phyloP scores from a whole-genome alignment of 768 basidiomycete genomes.

The Leucogyrophana mollusca region DNA sequence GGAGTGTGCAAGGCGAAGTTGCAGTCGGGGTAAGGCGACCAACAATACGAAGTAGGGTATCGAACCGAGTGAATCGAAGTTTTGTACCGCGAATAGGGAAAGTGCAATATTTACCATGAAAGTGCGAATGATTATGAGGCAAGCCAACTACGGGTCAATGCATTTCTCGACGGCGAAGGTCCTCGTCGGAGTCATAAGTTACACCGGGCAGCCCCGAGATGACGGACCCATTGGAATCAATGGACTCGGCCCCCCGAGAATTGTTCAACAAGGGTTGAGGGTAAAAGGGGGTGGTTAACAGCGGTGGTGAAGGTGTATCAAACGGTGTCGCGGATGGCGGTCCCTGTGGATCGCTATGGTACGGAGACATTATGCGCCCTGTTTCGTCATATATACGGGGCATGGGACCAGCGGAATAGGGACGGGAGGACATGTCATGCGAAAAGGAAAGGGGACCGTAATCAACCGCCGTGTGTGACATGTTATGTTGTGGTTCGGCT shows the following conservation, averaged over 20 bases:
- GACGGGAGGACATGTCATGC: conserved; percentile 10
- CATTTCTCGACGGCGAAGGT: conserved; percentile 7
- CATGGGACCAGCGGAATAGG: conserved; percentile 19
- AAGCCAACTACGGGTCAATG: conserved; percentile 8
- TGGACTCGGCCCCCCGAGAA: conserved; percentile 7
- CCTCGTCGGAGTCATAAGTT: conserved; percentile 10
- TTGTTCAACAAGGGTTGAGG: conserved; percentile 15
- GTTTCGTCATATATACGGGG: conserved; percentile 14
- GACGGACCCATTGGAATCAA: conserved; percentile 7
- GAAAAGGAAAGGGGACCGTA: conserved; percentile 11
- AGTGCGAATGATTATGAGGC: conserved; percentile 1
- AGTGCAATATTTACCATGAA: conserved; percentile 19
- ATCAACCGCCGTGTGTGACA: conserved; percentile 8
- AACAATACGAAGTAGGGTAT: too few relatives aligned
- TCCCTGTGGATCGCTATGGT: conserved; percentile 10
- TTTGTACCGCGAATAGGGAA: too few relatives aligned
- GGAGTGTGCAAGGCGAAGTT: too few relatives aligned
- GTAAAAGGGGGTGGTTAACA: conserved; percentile 30
- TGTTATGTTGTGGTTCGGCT: conserved; percentile 8
- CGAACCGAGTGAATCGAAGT: too few relatives aligned
- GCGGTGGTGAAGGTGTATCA: conserved; percentile 21
- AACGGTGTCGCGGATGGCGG: conserved; percentile 9
- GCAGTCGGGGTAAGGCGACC: too few relatives aligned
- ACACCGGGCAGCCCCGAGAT: conserved; percentile 17
- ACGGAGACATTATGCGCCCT: conserved; percentile 9